phyloP scores from a whole-genome alignment of 2,329 filamentous ascomycete species.

The Furcasterigmium sp. region DNA sequence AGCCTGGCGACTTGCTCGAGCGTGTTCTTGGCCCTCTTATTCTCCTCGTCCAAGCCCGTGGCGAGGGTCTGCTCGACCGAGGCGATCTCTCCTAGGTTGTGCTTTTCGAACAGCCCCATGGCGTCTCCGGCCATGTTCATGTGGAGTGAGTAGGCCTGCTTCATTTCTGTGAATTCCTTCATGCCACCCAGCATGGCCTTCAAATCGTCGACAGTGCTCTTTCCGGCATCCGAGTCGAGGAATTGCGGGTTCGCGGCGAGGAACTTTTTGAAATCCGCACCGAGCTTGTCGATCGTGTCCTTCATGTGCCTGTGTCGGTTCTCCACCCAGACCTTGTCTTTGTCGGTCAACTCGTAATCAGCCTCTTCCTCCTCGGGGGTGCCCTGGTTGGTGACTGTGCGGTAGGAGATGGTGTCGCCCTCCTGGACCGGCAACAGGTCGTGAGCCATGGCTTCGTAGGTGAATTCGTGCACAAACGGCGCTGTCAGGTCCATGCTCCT shows the following conservation, averaged over 20 bases:
- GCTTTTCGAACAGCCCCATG: conserved; percentile 85
- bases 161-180: conserved; percentile 92
- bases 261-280: conserved; percentile 89
- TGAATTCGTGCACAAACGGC: conserved; percentile 90
- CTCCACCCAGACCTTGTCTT: conserved; percentile 91
- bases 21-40: conserved; percentile 83
- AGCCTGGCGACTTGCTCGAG: conserved; percentile 80
- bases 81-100: conserved; percentile 82
- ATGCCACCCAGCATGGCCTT: conserved; percentile 95
- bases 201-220: conserved; percentile 80
- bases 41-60: conserved; percentile 89
- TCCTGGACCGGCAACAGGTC: conserved; percentile 87
- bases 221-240: conserved; percentile 64
- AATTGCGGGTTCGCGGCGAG: conserved; percentile 89
- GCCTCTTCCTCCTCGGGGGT: conserved; percentile 68
- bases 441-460: conserved; percentile 97
- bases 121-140: conserved; percentile 95
- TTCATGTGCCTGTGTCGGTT: conserved; percentile 97
- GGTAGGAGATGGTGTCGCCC: conserved; percentile 81
- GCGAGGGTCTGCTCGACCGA: conserved; percentile 86
- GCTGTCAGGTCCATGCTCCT: conserved; percentile 88
- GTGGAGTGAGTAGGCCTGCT: conserved; percentile 90
- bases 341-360: conserved; percentile 85
- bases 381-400: conserved; percentile 73
- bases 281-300: conserved; percentile 90